Conservation (phyloP, 495 filamentous ascomycete genomes). For the Penicillium steckii region DNA sequence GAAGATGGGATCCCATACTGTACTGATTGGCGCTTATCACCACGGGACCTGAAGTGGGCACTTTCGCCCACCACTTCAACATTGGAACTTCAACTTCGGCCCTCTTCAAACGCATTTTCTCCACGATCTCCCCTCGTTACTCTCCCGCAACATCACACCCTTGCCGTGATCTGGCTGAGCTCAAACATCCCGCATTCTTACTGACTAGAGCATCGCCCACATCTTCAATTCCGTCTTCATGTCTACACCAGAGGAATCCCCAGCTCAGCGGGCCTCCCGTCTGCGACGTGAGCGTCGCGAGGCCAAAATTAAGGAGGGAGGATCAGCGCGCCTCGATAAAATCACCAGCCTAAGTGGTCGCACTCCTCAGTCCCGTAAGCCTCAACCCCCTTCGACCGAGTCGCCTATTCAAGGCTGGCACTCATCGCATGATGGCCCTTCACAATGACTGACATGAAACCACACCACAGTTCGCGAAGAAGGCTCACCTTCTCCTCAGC, state of each 20-base stretch:
- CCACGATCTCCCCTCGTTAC: too few relatives aligned
- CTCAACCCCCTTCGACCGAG: not conserved
- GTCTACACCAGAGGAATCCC: conserved; percentile 50
- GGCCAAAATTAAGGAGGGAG: conserved; percentile 84
- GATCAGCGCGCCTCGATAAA: conserved; percentile 73
- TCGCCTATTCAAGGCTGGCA: not conserved
- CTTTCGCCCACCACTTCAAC: too few relatives aligned
- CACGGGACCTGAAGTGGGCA: too few relatives aligned
- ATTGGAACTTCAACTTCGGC: too few relatives aligned
- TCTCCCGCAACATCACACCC: not conserved
- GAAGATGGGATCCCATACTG: too few relatives aligned
- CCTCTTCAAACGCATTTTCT: too few relatives aligned
- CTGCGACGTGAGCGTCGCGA: conserved; percentile 86
- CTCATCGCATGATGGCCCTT: not conserved
- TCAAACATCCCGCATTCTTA: conserved; percentile 52
- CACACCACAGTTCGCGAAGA: conserved; percentile 29
- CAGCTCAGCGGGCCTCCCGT: conserved; percentile 69
- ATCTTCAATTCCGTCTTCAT: conserved; percentile 12
- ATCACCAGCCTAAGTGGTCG: conserved; percentile 80
- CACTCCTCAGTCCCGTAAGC: conserved; percentile 41
- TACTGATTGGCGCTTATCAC: too few relatives aligned
- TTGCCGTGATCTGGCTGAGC: not conserved
- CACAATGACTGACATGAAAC: conserved; percentile 11
- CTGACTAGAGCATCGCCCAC: conserved; percentile 32
- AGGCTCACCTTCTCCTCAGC: conserved; percentile 32